A percentile compares a stretch with the other conserved stretches of the same genome.
Evolutionary conservation across 768 basidiomycete species (phyloP).

Genomic region (Dentipellis sp.): DNA sequence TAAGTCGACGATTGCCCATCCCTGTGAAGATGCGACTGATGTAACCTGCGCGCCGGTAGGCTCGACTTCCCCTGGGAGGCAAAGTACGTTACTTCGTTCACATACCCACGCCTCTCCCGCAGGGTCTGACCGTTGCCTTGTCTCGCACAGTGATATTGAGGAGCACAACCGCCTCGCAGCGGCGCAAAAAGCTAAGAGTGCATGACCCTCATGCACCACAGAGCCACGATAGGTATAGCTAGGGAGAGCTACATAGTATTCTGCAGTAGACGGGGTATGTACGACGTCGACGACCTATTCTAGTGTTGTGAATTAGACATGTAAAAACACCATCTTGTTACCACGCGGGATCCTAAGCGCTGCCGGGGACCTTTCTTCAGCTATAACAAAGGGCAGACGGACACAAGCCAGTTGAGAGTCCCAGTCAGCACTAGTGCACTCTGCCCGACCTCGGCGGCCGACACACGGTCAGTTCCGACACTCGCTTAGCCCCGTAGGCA

Average conservation of each 20-base stretch:
- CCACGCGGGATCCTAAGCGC: no score
- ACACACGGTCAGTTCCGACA: not conserved
- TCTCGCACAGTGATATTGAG: constrained; percentile 52
- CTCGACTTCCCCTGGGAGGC: constrained; percentile 84
- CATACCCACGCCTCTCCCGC: constrained; percentile 5
- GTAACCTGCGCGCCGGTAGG: constrained; percentile 31
- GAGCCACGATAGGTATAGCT: not conserved
- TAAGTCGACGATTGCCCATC: constrained; percentile 26
- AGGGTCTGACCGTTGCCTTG: not conserved
- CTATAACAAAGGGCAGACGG: no score
- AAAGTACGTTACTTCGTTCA: constrained; percentile 33
- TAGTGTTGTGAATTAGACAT: not conserved
- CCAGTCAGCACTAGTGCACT: no score
- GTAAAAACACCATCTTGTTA: not conserved
- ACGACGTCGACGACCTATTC: not conserved
- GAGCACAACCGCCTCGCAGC: constrained; percentile 61
- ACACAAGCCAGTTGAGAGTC: no score
- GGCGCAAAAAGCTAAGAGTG: constrained; percentile 6
- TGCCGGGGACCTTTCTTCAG: no score
- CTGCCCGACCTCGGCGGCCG: no score
- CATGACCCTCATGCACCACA: not conserved
- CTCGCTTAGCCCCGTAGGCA: constrained; percentile 2
- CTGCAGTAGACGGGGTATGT: not conserved
- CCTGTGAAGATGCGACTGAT: constrained; percentile 1
- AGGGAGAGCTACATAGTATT: not conserved